A percentile compares a stretch with the other conserved stretches of the same genome.
phyloP scores from a whole-genome alignment of 805 yeast species.

The Candida piceae region DNA sequence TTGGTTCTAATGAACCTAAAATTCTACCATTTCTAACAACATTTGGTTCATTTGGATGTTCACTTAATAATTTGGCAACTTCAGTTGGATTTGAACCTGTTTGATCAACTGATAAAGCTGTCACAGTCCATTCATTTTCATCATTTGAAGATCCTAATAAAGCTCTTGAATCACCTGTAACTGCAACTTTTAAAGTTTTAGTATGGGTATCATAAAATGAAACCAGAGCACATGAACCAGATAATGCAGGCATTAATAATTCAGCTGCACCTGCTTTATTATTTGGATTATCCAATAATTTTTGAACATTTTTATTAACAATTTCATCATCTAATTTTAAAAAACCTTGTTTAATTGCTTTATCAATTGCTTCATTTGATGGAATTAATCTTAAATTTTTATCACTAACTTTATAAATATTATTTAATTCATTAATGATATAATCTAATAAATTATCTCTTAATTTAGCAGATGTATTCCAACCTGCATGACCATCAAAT shows the following conservation, averaged over 20 bases:
- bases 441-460: constrained; percentile 71
- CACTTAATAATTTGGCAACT: constrained; percentile 72
- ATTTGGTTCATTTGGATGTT: constrained; percentile 88
- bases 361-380: constrained; percentile 63
- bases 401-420: constrained; percentile 54
- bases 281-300: constrained; percentile 62
- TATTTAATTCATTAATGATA: constrained; percentile 73
- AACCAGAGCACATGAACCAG: constrained; percentile 91
- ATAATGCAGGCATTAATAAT: constrained; percentile 82
- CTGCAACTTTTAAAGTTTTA: constrained; percentile 76
- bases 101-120: constrained; percentile 83
- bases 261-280: constrained; percentile 63
- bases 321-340: constrained; percentile 80
- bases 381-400: constrained; percentile 55
- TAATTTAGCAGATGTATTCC: constrained; percentile 84
- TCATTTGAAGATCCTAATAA: constrained; percentile 65
- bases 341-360: constrained; percentile 78
- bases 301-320: constrained; percentile 67
- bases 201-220: constrained; percentile 80
- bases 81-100: constrained; percentile 90
- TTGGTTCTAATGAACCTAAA: constrained; percentile 89
- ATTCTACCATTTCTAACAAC: constrained; percentile 85
- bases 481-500: constrained; percentile 96
- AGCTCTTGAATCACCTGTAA: constrained; percentile 95
- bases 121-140: constrained; percentile 76